Conservation (phyloP, 306 rosid species). For the Senna tora region DNA sequence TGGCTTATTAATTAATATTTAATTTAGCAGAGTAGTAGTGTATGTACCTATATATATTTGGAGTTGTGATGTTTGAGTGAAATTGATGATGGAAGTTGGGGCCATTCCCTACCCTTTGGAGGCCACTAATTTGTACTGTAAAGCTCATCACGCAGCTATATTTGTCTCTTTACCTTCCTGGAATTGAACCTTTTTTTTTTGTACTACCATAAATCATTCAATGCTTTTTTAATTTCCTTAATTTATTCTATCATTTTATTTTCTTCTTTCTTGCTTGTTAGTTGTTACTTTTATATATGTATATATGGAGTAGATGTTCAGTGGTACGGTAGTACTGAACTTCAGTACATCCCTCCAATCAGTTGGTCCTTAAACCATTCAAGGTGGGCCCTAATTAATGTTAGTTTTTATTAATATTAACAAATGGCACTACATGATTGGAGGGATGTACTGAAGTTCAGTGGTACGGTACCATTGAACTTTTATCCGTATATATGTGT, state of each 20-base stretch:
- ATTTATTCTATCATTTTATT: background rate
- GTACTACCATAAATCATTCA: conserved; percentile 39
- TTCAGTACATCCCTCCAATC: too few relatives aligned
- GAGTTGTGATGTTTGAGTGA: conserved; percentile 27
- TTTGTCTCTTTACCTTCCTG: conserved; percentile 43
- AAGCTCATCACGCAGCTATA: conserved; percentile 35
- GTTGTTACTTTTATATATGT: conserved; percentile 17
- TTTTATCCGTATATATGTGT: background rate
- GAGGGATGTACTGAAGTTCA: too few relatives aligned
- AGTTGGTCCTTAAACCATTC: too few relatives aligned
- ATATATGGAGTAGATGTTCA: too few relatives aligned
- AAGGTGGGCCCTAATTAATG: too few relatives aligned
- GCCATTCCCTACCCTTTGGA: conserved; percentile 22
- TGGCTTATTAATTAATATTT: too few relatives aligned
- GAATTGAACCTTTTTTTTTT: conserved; percentile 21
- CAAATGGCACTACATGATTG: too few relatives aligned
- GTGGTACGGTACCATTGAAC: too few relatives aligned
- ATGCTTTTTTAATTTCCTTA: conserved; percentile 38
- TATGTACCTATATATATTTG: conserved; percentile 32
- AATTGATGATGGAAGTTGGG: conserved; percentile 39
- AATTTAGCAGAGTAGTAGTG: background rate
- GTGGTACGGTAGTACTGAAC: too few relatives aligned
- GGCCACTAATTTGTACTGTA: conserved; percentile 42
- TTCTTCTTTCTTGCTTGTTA: background rate
- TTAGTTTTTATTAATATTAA: too few relatives aligned